Evolutionary conservation across 129 eudicot genomes (phyloP).

Genomic region (Helianthus tuberosus): DNA sequence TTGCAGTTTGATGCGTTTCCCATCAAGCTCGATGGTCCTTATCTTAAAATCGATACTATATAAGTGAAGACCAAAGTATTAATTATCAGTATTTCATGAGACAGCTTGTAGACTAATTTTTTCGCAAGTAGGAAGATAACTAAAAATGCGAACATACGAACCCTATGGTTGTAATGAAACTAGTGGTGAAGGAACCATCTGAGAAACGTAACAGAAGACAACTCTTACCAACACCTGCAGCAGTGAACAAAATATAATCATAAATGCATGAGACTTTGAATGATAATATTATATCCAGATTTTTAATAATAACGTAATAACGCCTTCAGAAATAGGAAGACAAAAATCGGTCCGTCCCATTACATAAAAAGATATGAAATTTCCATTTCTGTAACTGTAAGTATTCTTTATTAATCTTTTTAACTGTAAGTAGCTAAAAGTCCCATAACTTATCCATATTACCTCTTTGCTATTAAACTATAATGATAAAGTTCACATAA

Average conservation of each 20-base stretch:
- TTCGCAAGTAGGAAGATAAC: neutral
- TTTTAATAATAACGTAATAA: neutral
- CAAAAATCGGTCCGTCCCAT: neutral
- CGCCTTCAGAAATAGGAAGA: neutral
- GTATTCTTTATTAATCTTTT: no score
- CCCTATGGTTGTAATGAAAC: conserved; percentile 97
- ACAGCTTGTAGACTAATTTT: neutral
- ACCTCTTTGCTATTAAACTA: neutral
- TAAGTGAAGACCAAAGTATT: neutral
- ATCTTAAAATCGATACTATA: conserved; percentile 88
- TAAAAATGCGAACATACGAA: conserved; percentile 34
- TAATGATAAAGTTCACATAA: neutral
- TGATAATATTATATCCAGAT: neutral
- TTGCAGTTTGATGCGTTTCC: conserved; percentile 83
- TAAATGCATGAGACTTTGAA: neutral
- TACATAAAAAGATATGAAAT: neutral
- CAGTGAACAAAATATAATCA: neutral
- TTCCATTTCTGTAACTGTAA: neutral
- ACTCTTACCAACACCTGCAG: conserved; percentile 97
- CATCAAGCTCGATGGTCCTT: conserved; percentile 91
- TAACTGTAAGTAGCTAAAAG: no score
- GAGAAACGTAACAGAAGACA: conserved; percentile 97
- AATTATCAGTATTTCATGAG: neutral
- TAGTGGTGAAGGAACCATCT: conserved; percentile 96
- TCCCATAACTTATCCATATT: no score